phyloP scores from a whole-genome alignment of 495 filamentous ascomycete genomes.

The Aspergillus nidulans region DNA sequence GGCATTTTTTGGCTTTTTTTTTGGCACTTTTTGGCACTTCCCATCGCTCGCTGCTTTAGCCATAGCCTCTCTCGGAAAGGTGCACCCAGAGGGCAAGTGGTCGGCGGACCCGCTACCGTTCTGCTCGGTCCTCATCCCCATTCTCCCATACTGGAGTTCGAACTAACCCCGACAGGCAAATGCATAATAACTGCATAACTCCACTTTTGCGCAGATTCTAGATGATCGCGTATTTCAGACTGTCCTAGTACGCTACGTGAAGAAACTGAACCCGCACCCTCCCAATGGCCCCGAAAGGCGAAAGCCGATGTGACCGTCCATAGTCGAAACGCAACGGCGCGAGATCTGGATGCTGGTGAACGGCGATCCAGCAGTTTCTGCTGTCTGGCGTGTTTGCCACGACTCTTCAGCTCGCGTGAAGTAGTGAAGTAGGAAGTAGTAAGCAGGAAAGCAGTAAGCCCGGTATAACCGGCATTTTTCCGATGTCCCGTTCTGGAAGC shows the following conservation, averaged over 20 bases:
- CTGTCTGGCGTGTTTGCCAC: too few relatives aligned
- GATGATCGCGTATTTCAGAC: not conserved
- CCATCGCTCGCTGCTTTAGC: not conserved
- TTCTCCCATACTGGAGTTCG: not conserved
- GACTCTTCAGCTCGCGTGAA: too few relatives aligned
- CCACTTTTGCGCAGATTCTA: too few relatives aligned
- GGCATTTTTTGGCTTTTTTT: too few relatives aligned
- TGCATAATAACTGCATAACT: not conserved
- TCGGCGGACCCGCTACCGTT: not conserved
- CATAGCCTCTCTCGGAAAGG: not conserved
- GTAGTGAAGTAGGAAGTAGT: too few relatives aligned
- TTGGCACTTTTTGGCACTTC: too few relatives aligned
- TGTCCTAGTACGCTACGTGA: not conserved
- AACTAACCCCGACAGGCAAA: not conserved
- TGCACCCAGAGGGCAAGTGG: not conserved
- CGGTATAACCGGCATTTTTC: too few relatives aligned
- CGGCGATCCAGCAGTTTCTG: too few relatives aligned
- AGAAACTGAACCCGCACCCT: not conserved
- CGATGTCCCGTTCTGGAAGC: too few relatives aligned
- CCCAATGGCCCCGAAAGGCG: not conserved
- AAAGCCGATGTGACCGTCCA: not conserved
- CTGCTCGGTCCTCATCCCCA: too few relatives aligned
- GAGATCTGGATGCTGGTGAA: too few relatives aligned
- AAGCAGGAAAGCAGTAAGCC: too few relatives aligned
- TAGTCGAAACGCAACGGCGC: not conserved